These are phyloP conservation scores for Cyamopsis tetragonoloba DNA, from an alignment of 306 rosid species.

Conservation along the genomic window DNA sequence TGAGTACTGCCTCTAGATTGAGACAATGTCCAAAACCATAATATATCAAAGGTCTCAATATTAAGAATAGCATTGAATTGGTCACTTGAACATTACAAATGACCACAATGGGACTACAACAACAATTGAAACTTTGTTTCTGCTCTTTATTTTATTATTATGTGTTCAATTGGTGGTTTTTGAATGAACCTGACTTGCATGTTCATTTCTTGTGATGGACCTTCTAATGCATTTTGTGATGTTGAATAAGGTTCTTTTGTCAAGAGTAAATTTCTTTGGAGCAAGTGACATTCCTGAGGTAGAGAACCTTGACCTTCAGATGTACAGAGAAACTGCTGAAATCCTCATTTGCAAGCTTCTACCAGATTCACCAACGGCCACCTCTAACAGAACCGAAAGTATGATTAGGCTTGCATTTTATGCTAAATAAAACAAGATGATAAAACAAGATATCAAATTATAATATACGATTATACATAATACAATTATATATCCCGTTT, in stretches of 20 bases:
- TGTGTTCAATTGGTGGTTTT: background rate
- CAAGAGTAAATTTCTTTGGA: slow-evolving; percentile 58
- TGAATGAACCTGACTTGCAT: background rate
- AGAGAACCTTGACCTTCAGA: slow-evolving; percentile 62
- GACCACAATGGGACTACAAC: too few relatives aligned
- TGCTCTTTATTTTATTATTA: background rate
- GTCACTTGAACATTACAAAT: too few relatives aligned
- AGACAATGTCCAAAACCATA: too few relatives aligned
- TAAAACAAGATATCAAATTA: background rate
- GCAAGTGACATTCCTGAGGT: slow-evolving; percentile 23
- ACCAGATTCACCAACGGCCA: slow-evolving; percentile 64
- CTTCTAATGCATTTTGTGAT: slow-evolving; percentile 18
- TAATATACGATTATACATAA: too few relatives aligned
- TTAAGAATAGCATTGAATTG: too few relatives aligned
- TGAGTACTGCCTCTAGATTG: too few relatives aligned
- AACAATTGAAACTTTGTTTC: too few relatives aligned
- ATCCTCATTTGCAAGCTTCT: slow-evolving; percentile 51
- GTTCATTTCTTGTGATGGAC: background rate
- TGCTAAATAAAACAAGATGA: background rate
- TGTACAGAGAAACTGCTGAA: slow-evolving; percentile 63
- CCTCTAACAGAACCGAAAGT: slow-evolving; percentile 57
- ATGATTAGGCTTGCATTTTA: slow-evolving; percentile 8
- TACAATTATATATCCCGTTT: too few relatives aligned
- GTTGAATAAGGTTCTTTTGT: slow-evolving; percentile 57
- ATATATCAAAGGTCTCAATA: too few relatives aligned